A percentile compares a stretch with the other conserved stretches of the same genome.
These are phyloP conservation scores for Starmerella vaccinii DNA, from an alignment of 805 yeast species.

Conservation along the genomic window DNA sequence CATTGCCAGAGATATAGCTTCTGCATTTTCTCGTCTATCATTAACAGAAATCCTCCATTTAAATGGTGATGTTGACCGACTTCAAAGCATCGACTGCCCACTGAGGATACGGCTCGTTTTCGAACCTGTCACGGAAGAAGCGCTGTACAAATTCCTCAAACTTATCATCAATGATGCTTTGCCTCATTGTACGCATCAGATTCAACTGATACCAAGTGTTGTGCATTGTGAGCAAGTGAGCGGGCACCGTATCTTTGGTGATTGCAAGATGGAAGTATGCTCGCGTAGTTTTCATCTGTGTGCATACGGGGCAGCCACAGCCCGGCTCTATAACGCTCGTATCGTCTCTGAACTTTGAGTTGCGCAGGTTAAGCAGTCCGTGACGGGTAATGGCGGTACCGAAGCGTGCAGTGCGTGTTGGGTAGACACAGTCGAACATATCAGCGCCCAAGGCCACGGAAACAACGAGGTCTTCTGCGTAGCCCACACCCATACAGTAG, in stretches of 20 bases:
- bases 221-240: slow-evolving; percentile 37
- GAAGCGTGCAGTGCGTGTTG: slow-evolving; percentile 38
- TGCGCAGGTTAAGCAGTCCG: slow-evolving; percentile 33
- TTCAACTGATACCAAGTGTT: slow-evolving; percentile 37
- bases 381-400: slow-evolving; percentile 37
- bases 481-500: slow-evolving; percentile 41
- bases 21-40: neutral
- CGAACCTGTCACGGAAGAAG: slow-evolving; percentile 33
- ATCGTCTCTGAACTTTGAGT: slow-evolving; percentile 32
- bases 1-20: neutral
- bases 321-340: slow-evolving; percentile 33
- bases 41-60: neutral
- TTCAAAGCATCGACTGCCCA: slow-evolving; percentile 38
- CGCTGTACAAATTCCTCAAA: slow-evolving; percentile 33
- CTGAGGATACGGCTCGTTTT: slow-evolving; percentile 31
- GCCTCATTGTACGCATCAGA: slow-evolving; percentile 35
- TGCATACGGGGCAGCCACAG: slow-evolving; percentile 37
- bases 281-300: slow-evolving; percentile 34
- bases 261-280: slow-evolving; percentile 33
- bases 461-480: slow-evolving; percentile 39
- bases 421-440: slow-evolving; percentile 39
- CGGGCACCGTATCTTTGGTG: slow-evolving; percentile 37
- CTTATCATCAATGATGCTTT: slow-evolving; percentile 33
- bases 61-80: slow-evolving; percentile 28
- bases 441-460: slow-evolving; percentile 40